These are phyloP conservation scores for Dioscorea dumetorum DNA, from an alignment of 106 monocot genomes.

Conservation along the genomic window DNA sequence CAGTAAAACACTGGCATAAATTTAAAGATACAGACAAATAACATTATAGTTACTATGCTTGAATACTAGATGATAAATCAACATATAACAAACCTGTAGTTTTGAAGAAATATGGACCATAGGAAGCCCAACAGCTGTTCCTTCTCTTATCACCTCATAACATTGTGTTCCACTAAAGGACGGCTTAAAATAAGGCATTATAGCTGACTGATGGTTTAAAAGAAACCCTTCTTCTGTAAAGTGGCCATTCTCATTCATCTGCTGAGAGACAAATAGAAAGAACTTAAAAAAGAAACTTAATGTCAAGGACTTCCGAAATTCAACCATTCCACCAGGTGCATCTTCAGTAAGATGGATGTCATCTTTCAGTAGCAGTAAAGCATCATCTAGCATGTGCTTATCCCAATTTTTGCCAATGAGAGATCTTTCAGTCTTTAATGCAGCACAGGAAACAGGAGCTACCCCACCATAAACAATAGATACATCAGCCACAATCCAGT, in stretches of 20 bases:
- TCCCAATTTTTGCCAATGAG: slow-evolving; percentile 68
- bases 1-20: no score
- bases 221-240: slow-evolving; percentile 27
- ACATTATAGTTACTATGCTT: no score
- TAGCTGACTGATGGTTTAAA: slow-evolving; percentile 41
- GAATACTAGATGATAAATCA: no score
- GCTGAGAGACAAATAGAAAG: slow-evolving; percentile 68
- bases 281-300: slow-evolving; percentile 99
- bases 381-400: slow-evolving; percentile 38
- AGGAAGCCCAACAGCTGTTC: slow-evolving; percentile 81
- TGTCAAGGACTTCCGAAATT: slow-evolving; percentile 86
- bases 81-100: slow-evolving; percentile 48
- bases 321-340: slow-evolving; percentile 99
- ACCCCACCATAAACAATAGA: slow-evolving; percentile 94
- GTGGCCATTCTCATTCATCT: slow-evolving; percentile 44
- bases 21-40: no score
- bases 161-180: slow-evolving; percentile 48
- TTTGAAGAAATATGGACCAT: slow-evolving; percentile 73
- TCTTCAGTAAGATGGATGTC: slow-evolving; percentile 57
- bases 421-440: slow-evolving; percentile 54
- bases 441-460: slow-evolving; percentile 65
- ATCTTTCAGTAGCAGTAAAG: slow-evolving; percentile 57
- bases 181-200: slow-evolving; percentile 50
- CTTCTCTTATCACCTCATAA: slow-evolving; percentile 52
- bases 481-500: slow-evolving; percentile 55